A percentile compares a stretch with the other conserved stretches of the same genome.
Evolutionary conservation across 1,284 basidiomycete species (phyloP).

Genomic region (Sporisorium exsertum): DNA sequence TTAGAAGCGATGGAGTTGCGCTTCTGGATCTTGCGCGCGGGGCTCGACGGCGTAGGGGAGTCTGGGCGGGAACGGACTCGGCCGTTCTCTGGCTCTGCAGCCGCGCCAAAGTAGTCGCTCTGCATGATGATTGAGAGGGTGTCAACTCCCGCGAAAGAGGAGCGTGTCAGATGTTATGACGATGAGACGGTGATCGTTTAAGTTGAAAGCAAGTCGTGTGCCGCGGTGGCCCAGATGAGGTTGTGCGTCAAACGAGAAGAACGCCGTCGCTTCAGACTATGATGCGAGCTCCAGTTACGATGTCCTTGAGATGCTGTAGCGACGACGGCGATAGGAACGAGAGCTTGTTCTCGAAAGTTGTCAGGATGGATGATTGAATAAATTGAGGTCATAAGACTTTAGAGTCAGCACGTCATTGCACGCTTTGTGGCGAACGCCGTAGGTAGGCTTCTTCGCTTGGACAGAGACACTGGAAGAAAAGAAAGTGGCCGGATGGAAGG

Average conservation of each 20-base stretch:
- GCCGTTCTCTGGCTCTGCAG: slow-evolving; percentile 36
- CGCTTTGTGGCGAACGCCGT: slow-evolving; percentile 4
- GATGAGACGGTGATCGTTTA: not conserved
- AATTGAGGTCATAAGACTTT: not conserved
- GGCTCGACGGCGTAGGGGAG: slow-evolving; percentile 30
- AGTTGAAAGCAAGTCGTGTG: not conserved
- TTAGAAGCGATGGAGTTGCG: slow-evolving; percentile 36
- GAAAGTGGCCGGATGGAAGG: not conserved
- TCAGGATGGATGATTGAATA: not conserved
- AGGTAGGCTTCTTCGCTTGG: not conserved
- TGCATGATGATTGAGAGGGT: slow-evolving; percentile 17
- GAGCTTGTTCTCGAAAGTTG: not conserved
- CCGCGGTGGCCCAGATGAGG: not conserved
- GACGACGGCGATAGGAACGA: not conserved
- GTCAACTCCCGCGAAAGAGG: not conserved
- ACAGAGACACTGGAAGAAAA: not conserved
- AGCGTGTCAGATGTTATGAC: not conserved
- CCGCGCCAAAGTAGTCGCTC: slow-evolving; percentile 50
- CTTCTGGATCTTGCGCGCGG: slow-evolving; percentile 45
- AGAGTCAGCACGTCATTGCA: slow-evolving; percentile 3
- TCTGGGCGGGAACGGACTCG: slow-evolving; percentile 35
- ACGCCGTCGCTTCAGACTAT: not conserved
- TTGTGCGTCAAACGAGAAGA: not conserved
- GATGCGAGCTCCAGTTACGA: not conserved
- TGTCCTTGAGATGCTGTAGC: not conserved